A percentile compares a stretch with the other conserved stretches of the same genome.
Evolutionary conservation across 148 eudicot species (phyloP).

Genomic region (Rhododendron molle): DNA sequence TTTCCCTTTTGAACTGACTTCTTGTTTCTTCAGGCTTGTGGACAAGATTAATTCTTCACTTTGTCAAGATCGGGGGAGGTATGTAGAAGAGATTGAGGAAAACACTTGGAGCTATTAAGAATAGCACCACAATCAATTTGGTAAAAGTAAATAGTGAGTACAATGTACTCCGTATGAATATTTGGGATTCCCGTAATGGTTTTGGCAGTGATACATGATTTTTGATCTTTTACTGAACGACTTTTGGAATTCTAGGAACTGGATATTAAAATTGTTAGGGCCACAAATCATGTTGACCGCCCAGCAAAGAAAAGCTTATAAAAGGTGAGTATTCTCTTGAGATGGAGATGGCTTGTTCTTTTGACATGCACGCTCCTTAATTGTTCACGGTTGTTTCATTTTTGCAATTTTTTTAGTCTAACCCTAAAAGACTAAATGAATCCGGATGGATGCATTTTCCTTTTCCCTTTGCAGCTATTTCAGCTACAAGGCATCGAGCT

Average conservation of each 20-base stretch:
- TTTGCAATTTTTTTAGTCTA: not conserved
- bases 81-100: conserved; percentile 72
- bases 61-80: conserved; percentile 82
- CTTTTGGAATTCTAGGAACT: conserved; percentile 44
- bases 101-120: conserved; percentile 84
- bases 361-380: not conserved
- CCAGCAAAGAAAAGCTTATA: conserved; percentile 88
- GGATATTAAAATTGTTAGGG: conserved; percentile 82
- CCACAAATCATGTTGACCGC: conserved; percentile 89
- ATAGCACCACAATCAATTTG: conserved; percentile 81
- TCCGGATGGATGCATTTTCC: conserved; percentile 12
- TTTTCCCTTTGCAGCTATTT: conserved; percentile 53
- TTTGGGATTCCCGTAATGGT: not conserved
- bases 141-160: conserved; percentile 92
- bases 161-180: conserved; percentile 62
- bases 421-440: not conserved
- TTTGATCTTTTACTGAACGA: conserved; percentile 12
- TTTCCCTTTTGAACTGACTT: not conserved
- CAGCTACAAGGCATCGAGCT: no score
- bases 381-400: not conserved
- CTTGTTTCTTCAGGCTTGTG: conserved; percentile 66
- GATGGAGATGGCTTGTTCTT: not conserved
- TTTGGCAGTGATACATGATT: not conserved
- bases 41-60: conserved; percentile 78
- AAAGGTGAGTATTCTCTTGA: conserved; percentile 45